phyloP scores from a whole-genome alignment of 2,329 filamentous ascomycete species.

The Penicillium sp. region DNA sequence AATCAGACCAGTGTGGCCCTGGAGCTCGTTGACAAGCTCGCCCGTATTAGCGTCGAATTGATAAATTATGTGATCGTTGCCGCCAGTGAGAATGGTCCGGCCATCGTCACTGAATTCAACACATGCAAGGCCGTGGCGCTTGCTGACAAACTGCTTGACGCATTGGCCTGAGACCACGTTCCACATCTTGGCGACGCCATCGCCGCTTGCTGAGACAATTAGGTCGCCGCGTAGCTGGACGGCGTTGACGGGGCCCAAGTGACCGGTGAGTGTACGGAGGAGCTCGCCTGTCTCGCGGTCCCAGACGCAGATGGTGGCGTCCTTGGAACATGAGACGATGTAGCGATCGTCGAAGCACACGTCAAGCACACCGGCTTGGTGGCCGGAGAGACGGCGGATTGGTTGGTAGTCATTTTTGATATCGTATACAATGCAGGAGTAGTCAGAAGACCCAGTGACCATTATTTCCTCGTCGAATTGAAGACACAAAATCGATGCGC shows the following conservation, averaged over 20 bases:
- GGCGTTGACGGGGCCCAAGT: conserved; percentile 91
- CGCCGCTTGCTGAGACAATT: conserved; percentile 89
- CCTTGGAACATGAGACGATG: conserved; percentile 97
- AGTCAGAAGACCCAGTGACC: conserved; percentile 92
- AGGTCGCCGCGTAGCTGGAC: conserved; percentile 93
- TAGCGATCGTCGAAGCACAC: conserved; percentile 89
- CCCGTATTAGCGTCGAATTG: conserved; percentile 94
- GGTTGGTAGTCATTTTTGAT: conserved; percentile 77
- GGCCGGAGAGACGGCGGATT: conserved; percentile 73
- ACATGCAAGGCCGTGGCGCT: conserved; percentile 91
- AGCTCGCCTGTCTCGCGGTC: conserved; percentile 76
- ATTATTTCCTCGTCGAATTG: conserved; percentile 93
- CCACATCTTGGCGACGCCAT: conserved; percentile 93
- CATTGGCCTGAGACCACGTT: conserved; percentile 86
- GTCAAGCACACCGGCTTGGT: conserved; percentile 87
- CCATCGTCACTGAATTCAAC: conserved; percentile 96
- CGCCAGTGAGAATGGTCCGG: conserved; percentile 88
- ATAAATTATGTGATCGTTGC: conserved; percentile 93
- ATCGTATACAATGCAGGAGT: conserved; percentile 87
- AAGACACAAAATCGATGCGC: conserved; percentile 89
- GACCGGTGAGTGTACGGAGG: conserved; percentile 78
- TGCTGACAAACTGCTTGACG: conserved; percentile 85
- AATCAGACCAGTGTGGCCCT: conserved; percentile 82
- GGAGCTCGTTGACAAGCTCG: conserved; percentile 76
- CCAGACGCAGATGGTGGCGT: conserved; percentile 92